Conservation (phyloP, 768 basidiomycete genomes). For the Tricholoma bakamatsutake region DNA sequence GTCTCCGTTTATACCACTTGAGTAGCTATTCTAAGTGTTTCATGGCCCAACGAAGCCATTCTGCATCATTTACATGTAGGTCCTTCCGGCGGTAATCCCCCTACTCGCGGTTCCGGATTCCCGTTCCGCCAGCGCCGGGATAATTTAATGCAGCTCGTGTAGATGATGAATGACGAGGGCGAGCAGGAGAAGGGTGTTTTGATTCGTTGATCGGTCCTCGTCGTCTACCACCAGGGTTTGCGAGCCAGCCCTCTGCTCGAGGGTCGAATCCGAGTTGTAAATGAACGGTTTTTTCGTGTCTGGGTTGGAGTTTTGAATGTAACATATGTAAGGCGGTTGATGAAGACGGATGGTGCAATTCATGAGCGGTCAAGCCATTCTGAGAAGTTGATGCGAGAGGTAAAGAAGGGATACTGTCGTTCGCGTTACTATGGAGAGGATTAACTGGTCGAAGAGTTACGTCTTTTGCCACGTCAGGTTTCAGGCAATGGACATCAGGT, state of each 20-base stretch:
- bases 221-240: background rate
- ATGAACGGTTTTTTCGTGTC: background rate
- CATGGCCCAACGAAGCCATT: too few species aligned
- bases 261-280: background rate
- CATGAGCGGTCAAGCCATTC: background rate
- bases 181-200: background rate
- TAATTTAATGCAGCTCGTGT: background rate
- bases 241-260: background rate
- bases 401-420: slow-evolving; percentile 8
- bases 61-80: too few species aligned
- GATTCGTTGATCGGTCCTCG: background rate
- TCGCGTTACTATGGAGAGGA: slow-evolving; percentile 4
- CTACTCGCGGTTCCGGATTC: too few species aligned
- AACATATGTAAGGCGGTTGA: background rate
- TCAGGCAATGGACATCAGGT: background rate
- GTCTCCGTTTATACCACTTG: too few species aligned
- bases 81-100: too few species aligned
- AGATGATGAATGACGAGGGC: background rate
- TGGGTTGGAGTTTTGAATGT: background rate
- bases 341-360: background rate
- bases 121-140: too few species aligned
- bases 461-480: background rate
- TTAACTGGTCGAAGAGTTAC: background rate
- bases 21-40: too few species aligned
- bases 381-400: background rate